A percentile compares a stretch with the other conserved stretches of the same genome.
phyloP scores from a whole-genome alignment of 2,329 filamentous ascomycete genomes.

The Penicillium sp. region DNA sequence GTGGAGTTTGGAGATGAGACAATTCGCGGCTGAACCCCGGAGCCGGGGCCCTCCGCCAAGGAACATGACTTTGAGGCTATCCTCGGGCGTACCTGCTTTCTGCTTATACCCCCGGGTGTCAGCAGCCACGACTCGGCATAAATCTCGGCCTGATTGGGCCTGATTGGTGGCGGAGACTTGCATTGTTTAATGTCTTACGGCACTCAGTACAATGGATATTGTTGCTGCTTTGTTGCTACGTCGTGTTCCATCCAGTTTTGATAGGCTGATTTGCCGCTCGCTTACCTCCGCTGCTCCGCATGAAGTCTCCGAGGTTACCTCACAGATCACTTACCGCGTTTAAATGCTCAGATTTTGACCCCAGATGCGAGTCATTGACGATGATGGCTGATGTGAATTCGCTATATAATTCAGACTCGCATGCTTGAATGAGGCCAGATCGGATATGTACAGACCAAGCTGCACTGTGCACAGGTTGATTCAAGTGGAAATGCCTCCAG shows the following conservation, averaged over 20 bases:
- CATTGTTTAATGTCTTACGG: not conserved
- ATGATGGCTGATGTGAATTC: conserved; percentile 10
- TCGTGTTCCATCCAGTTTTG: not conserved
- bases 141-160: not conserved
- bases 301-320: not conserved
- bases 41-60: not conserved
- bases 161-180: not conserved
- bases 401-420: conserved; percentile 17
- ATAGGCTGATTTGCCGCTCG: not conserved
- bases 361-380: not conserved
- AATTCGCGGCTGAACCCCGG: not conserved
- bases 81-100: not conserved
- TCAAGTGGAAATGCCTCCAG: conserved; percentile 5
- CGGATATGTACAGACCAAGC: conserved; percentile 25
- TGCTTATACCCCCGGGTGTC: not conserved
- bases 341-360: not conserved
- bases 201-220: not conserved
- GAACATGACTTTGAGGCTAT: not conserved
- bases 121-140: too few species aligned
- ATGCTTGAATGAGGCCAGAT: conserved; percentile 18
- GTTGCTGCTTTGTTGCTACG: too few species aligned
- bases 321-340: not conserved
- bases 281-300: too few species aligned
- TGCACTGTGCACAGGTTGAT: conserved; percentile 9
- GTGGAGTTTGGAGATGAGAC: not conserved